Evolutionary conservation across 2,329 filamentous ascomycete genomes (phyloP).

Genomic region (Botrytis elliptica): DNA sequence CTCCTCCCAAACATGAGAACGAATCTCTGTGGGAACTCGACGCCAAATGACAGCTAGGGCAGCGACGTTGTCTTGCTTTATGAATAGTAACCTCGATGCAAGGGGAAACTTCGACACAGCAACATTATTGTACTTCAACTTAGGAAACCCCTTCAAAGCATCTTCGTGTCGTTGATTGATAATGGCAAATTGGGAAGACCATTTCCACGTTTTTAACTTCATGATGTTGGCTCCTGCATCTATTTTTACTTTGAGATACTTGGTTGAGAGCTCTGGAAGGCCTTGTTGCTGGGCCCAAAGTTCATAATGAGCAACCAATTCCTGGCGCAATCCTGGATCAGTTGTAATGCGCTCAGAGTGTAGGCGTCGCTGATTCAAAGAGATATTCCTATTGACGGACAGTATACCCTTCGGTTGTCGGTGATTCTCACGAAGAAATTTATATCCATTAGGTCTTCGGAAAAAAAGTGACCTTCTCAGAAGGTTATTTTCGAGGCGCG

Average conservation of each 20-base stretch:
- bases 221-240: neutral
- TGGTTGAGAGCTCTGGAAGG: constrained; percentile 10
- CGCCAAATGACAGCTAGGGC: constrained; percentile 13
- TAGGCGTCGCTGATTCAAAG: neutral
- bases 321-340: neutral
- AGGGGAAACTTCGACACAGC: constrained; percentile 6
- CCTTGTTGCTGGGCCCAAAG: constrained; percentile 8
- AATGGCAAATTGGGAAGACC: constrained; percentile 13
- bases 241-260: neutral
- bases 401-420: neutral
- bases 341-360: neutral
- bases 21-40: constrained; percentile 15
- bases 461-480: neutral
- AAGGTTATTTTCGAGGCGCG: neutral
- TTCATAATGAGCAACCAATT: constrained; percentile 9
- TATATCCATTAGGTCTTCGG: neutral
- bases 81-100: constrained; percentile 12
- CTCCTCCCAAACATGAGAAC: constrained; percentile 19
- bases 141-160: constrained; percentile 3
- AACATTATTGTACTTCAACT: neutral
- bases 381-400: neutral
- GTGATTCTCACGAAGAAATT: neutral
- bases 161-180: constrained; percentile 17
- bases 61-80: constrained; percentile 19
- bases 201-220: neutral